Base-by-base conservation (phyloP, 129 eudicot species). In the Solidago caesia region DNA sequence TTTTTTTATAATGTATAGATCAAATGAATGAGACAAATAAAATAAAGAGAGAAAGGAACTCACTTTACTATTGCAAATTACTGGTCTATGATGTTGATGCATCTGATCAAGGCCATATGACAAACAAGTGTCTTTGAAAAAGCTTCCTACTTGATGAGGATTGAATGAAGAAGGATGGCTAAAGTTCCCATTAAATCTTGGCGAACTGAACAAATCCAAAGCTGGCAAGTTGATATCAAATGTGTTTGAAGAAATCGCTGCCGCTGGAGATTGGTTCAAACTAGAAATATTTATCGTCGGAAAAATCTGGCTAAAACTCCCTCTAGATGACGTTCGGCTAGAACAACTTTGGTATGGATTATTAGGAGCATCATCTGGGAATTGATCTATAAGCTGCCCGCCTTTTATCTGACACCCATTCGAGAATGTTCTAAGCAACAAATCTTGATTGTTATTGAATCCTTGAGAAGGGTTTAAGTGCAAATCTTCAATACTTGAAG, bases 201-300 rank as follows among this genome's bases (percentile, higher is more conserved):
- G 45, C 13, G 91, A 80, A 49, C 89, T 71, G 45, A 87, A 79
- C 64, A 87, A 90, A 89, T 89, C 95, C 81, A 92, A 74, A 55
- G 89, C 90, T 74, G 89, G 87, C 79, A 91, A 82, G 58, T 88
- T 88, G 96, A 88, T 91, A 74, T 81, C 92, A 65, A 86, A 75
- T 67, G 88, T 70, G 61, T 71, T 82, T 8, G 86, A 72, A 59
- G 87, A 66, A 73, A 67, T 47, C 14, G 75, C 33, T 33, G 53
- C 42, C 11, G 73, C 75, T 2, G 80, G 61, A 9, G 82, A 68
- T 15, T 79, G 86, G 81, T 51, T 74, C 66, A 83, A 62, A 67
- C 75, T 77, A 0, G 96, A 84, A 44, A 87, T 79, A 78, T 89
- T 92, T 67, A 89, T 74, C 14, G 89, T 84, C 4, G 98, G 96